A percentile compares a stretch with the other conserved stretches of the same genome.
These are phyloP conservation scores for Massarina eburnea DNA, from an alignment of 2,329 filamentous ascomycete species.

Conservation along the genomic window DNA sequence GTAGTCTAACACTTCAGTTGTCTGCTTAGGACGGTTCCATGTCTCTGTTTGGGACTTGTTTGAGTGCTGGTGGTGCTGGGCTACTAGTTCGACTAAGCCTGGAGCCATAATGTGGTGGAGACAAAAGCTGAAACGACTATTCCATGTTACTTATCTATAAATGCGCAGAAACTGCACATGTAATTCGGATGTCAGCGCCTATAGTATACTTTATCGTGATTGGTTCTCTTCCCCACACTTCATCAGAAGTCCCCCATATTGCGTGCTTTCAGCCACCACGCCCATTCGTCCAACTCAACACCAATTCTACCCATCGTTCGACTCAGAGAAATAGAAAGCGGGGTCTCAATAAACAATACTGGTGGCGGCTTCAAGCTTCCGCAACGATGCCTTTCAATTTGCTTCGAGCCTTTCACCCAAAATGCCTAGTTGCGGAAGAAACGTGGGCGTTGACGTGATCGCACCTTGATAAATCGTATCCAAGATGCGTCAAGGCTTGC, in stretches of 20 bases:
- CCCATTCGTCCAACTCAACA: slow-evolving; percentile 9
- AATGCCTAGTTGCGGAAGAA: not conserved
- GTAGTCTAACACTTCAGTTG: slow-evolving; percentile 23
- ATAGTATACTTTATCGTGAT: not conserved
- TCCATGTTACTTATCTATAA: not conserved
- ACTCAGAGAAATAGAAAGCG: not conserved
- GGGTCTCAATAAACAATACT: not conserved
- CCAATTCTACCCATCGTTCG: not conserved
- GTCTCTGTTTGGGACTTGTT: slow-evolving; percentile 15
- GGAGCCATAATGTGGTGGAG: slow-evolving; percentile 16
- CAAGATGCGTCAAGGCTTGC: no score
- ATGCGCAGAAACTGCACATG: not conserved
- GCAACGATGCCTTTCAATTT: not conserved
- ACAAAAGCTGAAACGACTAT: not conserved
- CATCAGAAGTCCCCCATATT: slow-evolving; percentile 13
- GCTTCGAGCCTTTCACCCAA: not conserved
- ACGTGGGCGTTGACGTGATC: not conserved
- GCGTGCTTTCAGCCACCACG: slow-evolving; percentile 18
- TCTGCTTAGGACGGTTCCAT: slow-evolving; percentile 21
- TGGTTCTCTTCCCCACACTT: slow-evolving; percentile 10
- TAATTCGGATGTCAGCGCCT: not conserved
- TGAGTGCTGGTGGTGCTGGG: slow-evolving; percentile 3
- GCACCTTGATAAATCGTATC: not conserved
- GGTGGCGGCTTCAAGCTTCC: not conserved
- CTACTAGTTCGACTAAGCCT: slow-evolving; percentile 11